These are phyloP conservation scores for Solanum appendiculatum DNA, from an alignment of 257 asterid species.

Conservation along the genomic window DNA sequence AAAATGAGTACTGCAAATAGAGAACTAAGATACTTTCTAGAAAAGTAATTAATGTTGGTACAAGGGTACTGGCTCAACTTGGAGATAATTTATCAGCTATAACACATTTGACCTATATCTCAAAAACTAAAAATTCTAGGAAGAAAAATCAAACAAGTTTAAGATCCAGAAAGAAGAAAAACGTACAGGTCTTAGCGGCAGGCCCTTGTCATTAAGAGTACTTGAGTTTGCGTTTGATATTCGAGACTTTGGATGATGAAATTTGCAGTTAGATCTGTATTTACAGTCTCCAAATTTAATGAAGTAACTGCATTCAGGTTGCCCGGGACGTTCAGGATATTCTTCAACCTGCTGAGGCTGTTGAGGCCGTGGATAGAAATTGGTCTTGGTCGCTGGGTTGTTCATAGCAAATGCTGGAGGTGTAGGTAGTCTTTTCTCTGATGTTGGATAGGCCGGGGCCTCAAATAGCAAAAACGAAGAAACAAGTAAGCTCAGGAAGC, in stretches of 20 bases:
- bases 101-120: not conserved
- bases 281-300: constrained; percentile 89
- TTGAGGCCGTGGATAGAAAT: constrained; percentile 35
- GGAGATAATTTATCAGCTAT: not conserved
- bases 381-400: constrained; percentile 33
- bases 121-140: not conserved
- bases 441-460: constrained; percentile 48
- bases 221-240: constrained; percentile 24
- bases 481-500: constrained; percentile 17
- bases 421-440: constrained; percentile 77
- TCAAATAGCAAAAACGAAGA: constrained; percentile 21
- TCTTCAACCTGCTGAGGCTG: constrained; percentile 41
- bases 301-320: constrained; percentile 82
- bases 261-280: constrained; percentile 71
- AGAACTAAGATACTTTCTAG: not conserved
- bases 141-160: not conserved
- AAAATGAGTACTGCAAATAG: not conserved
- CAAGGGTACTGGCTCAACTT: not conserved
- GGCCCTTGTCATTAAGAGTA: constrained; percentile 73
- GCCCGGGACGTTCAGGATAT: constrained; percentile 87
- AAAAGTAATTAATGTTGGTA: not conserved
- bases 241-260: constrained; percentile 71
- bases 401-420: constrained; percentile 84
- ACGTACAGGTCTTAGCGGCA: constrained; percentile 96
- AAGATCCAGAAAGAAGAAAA: not conserved